These are phyloP conservation scores for Phylloporus rhodoxanthus DNA, from an alignment of 768 basidiomycete genomes.

Conservation along the genomic window DNA sequence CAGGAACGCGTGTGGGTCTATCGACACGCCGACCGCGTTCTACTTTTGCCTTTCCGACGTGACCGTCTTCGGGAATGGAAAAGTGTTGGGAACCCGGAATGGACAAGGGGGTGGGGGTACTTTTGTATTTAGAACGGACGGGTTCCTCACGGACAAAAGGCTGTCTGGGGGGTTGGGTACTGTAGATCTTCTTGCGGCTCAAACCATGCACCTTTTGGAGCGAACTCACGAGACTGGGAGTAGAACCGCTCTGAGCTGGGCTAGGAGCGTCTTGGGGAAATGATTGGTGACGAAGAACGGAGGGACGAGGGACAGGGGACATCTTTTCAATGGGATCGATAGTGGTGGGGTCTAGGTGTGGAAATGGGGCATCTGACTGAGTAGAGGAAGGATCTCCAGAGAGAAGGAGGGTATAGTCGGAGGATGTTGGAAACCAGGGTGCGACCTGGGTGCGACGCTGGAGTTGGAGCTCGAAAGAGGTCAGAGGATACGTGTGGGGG, in stretches of 20 bases:
- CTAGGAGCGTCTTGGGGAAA: slow-evolving; percentile 23
- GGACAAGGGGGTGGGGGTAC: slow-evolving; percentile 28
- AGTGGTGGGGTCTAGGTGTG: slow-evolving; percentile 10
- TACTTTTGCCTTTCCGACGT: slow-evolving; percentile 16
- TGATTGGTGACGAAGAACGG: slow-evolving; percentile 26
- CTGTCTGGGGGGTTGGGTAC: slow-evolving; percentile 41
- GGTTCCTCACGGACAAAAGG: slow-evolving; percentile 54
- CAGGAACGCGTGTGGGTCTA: slow-evolving; percentile 9
- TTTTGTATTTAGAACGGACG: slow-evolving; percentile 32
- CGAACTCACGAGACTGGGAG: slow-evolving; percentile 53
- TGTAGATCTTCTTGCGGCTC: slow-evolving; percentile 65
- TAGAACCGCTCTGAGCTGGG: slow-evolving; percentile 21
- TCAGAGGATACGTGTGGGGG: slow-evolving; percentile 1
- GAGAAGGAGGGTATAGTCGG: slow-evolving; percentile 37
- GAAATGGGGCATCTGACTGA: not conserved
- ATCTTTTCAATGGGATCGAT: slow-evolving; percentile 1
- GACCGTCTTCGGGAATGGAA: slow-evolving; percentile 16
- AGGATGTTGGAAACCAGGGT: slow-evolving; percentile 40
- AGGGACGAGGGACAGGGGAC: slow-evolving; percentile 9
- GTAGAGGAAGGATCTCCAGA: slow-evolving; percentile 32
- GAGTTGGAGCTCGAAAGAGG: slow-evolving; percentile 16
- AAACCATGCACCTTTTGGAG: slow-evolving; percentile 64
- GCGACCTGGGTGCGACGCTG: slow-evolving; percentile 19
- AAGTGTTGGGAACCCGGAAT: slow-evolving; percentile 22
- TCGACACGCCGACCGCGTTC: slow-evolving; percentile 25